phyloP scores from a whole-genome alignment of 106 monocot genomes.

The Platanthera zijinensis region DNA sequence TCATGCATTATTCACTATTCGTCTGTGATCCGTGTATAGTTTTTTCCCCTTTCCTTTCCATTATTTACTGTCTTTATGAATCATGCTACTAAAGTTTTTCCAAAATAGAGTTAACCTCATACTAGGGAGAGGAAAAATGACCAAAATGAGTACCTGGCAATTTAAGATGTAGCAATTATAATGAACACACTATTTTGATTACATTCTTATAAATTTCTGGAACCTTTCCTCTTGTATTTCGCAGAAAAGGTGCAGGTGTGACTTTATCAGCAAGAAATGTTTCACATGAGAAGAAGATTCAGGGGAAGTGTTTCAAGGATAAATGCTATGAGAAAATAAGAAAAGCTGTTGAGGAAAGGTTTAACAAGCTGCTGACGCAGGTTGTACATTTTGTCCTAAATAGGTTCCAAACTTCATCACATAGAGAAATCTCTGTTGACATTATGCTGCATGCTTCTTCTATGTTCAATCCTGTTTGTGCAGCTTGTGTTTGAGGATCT shows the following conservation, averaged over 20 bases:
- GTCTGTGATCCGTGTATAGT: background rate
- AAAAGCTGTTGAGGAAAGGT: constrained; percentile 85
- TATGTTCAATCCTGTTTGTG: constrained; percentile 18
- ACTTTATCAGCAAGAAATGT: constrained; percentile 38
- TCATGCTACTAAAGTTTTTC: background rate
- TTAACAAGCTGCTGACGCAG: constrained; percentile 78
- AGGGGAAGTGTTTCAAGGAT: constrained; percentile 93
- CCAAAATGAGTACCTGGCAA: too few species aligned
- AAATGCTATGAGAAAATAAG: constrained; percentile 97
- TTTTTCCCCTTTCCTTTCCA: too few species aligned
- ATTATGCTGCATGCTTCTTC: background rate
- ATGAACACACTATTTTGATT: too few species aligned
- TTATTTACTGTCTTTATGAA: too few species aligned
- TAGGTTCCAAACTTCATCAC: background rate
- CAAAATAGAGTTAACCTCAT: background rate
- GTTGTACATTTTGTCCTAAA: constrained; percentile 17
- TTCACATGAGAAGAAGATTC: constrained; percentile 54
- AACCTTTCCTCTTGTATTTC: constrained; percentile 5
- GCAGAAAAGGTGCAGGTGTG: constrained; percentile 62
- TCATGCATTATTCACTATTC: background rate
- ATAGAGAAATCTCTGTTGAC: background rate
- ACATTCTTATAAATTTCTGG: background rate
- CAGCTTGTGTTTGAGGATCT: constrained; percentile 91
- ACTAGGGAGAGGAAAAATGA: too few species aligned
- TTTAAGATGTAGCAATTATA: too few species aligned